Conservation (phyloP, 2,329 filamentous ascomycete species). For the Cladobotryum mycophilum region DNA sequence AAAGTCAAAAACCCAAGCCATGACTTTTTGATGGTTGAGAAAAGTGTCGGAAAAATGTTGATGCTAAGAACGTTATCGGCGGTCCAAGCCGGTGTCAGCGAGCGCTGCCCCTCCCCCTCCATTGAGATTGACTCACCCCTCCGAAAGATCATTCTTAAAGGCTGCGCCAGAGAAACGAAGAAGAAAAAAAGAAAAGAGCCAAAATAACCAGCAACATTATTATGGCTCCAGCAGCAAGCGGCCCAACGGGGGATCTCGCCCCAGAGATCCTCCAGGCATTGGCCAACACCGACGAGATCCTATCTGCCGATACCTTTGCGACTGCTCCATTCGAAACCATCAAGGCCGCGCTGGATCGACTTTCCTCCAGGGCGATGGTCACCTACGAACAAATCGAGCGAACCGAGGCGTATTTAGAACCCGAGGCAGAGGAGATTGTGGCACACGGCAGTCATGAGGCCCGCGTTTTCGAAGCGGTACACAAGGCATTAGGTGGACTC, state of each 20-base stretch:
- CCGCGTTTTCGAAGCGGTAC: constrained; percentile 71
- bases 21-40: no score
- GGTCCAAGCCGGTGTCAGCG: not conserved
- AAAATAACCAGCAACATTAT: not conserved
- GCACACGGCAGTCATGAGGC: constrained; percentile 75
- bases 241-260: constrained; percentile 48
- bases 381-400: constrained; percentile 75
- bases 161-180: constrained; percentile 1
- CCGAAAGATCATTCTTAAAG: constrained; percentile 1
- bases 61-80: constrained; percentile 3
- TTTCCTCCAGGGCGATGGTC: constrained; percentile 80
- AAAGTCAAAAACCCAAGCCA: no score
- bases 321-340: constrained; percentile 58
- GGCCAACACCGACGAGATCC: constrained; percentile 55
- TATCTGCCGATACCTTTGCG: constrained; percentile 66
- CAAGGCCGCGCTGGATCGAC: constrained; percentile 82
- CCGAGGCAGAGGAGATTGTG: constrained; percentile 66
- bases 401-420: constrained; percentile 70
- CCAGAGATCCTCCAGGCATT: constrained; percentile 61
- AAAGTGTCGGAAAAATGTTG: constrained; percentile 10
- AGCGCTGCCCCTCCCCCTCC: constrained; percentile 14
- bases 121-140: constrained; percentile 12
- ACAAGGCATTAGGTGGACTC: constrained; percentile 68
- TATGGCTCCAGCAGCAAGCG: constrained; percentile 9
- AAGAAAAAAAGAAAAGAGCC: not conserved